Evolutionary conservation across 192 early-diverging fungal genomes (phyloP), one percentile per base, ranked within the genome.

Genomic region (Coemansia sp.): DNA sequence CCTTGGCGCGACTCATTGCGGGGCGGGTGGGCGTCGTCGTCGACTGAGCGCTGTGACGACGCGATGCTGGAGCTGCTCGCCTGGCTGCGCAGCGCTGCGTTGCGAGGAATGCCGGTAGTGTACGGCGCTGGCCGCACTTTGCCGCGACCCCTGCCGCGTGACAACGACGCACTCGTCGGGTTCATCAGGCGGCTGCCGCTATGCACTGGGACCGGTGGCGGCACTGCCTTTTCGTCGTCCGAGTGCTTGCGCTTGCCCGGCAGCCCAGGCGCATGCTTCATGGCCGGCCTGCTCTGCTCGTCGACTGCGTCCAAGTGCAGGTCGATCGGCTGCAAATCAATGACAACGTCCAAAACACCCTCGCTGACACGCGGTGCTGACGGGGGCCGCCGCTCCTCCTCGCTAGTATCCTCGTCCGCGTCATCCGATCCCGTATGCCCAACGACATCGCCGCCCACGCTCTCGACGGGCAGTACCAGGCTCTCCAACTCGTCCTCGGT

Each of bases 231-330:
- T 44, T 72, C 74, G 45, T 75, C 68, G 37, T 70, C 71, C 19
- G 79, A 82, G n/a, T 74, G 72, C 65, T 82, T 82, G 74, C 79
- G 79, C 66, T 82, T 76, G 12, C 68, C 62, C 31, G 67, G 60
- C 29, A 68, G n/a, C 25, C 34, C 71, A 39, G 19, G 42, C 69
- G 5, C 45, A 59, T 19, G 51, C 63, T 42, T 14, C 64, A 53
- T 32, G 27, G 63, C 9, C 63, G 42, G 36, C 32, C 21, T 29
- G 1, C 55, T 48, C n/a, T n/a, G 32, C 10, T 9, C 41, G 51
- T 25, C 38, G 5, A 69, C 15, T 25, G n/a, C n/a, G 46, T 71
- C 68, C 44, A 73, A 45, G 42, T 6, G 15, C n/a, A 74, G 62
- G 37, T 70, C 68, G 53, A 73, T 72, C 9, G 70, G 73, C 45